Percentiles rank a stretch among this genome's conserved stretches.
These are phyloP conservation scores for Smittium culicis DNA, from an alignment of 371 early-diverging fungal genomes.

Conservation along the genomic window DNA sequence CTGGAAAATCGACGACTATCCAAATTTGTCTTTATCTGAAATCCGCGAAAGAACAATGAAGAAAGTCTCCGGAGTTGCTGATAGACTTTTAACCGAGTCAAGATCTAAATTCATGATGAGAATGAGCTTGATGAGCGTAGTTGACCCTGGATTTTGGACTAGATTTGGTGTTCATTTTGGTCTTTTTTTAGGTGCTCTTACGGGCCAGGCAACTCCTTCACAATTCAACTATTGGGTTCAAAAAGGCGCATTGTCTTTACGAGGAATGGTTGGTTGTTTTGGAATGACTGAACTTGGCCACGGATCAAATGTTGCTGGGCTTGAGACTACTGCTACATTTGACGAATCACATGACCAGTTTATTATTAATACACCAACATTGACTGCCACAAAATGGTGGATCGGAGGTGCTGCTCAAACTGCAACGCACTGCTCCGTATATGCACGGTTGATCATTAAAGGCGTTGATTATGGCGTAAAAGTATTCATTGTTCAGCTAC, in stretches of 20 bases:
- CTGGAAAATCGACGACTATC: conserved; percentile 66
- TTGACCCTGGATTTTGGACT: conserved; percentile 85
- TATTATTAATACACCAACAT: conserved; percentile 74
- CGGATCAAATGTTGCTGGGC: conserved; percentile 83
- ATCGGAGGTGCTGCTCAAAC: conserved; percentile 82
- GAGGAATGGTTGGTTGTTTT: conserved; percentile 74
- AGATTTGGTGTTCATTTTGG: conserved; percentile 85
- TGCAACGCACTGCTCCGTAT: conserved; percentile 68
- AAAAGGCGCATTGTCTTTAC: conserved; percentile 70
- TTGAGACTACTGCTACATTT: conserved; percentile 88
- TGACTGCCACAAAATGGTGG: conserved; percentile 95
- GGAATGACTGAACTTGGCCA: conserved; percentile 83
- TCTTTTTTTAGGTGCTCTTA: conserved; percentile 76
- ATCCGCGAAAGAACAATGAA: conserved; percentile 77
- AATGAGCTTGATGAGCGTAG: conserved; percentile 64
- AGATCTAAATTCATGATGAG: conserved; percentile 56
- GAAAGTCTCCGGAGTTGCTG: conserved; percentile 61
- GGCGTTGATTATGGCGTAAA: conserved; percentile 66
- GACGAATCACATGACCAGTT: conserved; percentile 70
- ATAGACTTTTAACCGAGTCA: conserved; percentile 61
- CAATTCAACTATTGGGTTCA: conserved; percentile 80
- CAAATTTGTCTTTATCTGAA: conserved; percentile 57
- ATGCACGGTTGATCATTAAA: conserved; percentile 64
- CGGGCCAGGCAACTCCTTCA: conserved; percentile 71
- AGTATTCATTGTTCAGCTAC: conserved; percentile 73